These are phyloP conservation scores for Scheffersomyces parashehatae DNA, from an alignment of 1,139 yeast species.

Conservation along the genomic window DNA sequence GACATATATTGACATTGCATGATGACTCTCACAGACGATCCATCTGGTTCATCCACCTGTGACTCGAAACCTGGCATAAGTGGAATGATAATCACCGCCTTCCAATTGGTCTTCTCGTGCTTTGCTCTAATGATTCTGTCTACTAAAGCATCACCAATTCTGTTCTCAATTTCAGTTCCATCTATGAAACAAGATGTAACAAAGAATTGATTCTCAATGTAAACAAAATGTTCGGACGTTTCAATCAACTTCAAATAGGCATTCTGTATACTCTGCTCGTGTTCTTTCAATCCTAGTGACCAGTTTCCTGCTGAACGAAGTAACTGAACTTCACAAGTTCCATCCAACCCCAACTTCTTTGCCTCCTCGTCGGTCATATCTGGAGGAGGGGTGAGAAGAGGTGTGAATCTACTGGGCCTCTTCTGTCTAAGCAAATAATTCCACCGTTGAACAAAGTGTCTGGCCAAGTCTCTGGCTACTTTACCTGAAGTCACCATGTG, in stretches of 20 bases:
- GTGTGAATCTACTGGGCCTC: conserved; percentile 91
- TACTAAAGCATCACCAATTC: conserved; percentile 94
- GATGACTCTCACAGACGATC: conserved; percentile 89
- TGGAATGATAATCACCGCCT: conserved; percentile 88
- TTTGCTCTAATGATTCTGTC: conserved; percentile 91
- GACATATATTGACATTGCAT: conserved; percentile 97
- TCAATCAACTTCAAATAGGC: conserved; percentile 91
- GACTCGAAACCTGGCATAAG: conserved; percentile 98
- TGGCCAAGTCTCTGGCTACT: conserved; percentile 85
- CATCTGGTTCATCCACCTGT: conserved; percentile 91
- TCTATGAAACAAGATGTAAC: conserved; percentile 86
- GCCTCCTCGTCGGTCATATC: conserved; percentile 78
- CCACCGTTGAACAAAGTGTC: conserved; percentile 98
- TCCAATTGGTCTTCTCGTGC: conserved; percentile 77
- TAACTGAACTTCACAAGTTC: conserved; percentile 91
- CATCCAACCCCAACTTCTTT: conserved; percentile 60
- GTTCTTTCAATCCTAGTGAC: conserved; percentile 85
- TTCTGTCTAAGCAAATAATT: conserved; percentile 89
- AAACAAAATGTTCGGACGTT: conserved; percentile 87
- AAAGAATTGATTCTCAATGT: conserved; percentile 93
- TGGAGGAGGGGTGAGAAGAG: conserved; percentile 88
- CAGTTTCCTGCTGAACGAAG: conserved; percentile 87
- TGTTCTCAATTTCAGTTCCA: conserved; percentile 80
- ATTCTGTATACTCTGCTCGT: conserved; percentile 87
- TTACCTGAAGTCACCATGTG: conserved; percentile 97